Evolutionary conservation across 1,284 basidiomycete species (phyloP), one percentile per base, ranked within the genome.

Genomic region (Coniferiporia sulphurascens): DNA sequence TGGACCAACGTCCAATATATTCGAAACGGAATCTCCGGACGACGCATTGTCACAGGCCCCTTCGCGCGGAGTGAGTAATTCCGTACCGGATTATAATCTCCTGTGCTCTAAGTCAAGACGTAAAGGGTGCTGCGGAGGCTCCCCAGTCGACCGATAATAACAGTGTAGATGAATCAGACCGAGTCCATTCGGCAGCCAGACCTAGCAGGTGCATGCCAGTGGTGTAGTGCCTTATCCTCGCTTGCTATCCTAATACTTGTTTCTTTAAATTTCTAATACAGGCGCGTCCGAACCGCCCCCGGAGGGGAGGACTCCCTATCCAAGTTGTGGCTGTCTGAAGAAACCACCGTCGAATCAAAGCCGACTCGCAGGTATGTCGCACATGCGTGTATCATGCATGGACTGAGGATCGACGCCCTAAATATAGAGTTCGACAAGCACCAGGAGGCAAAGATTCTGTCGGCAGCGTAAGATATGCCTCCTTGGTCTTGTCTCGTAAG

Each of bases 281-380:
- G 63, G 45, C 63, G 63, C 4, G 63, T 64, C 12, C 43, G 63
- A 15, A 58, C 59, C n/a, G 56, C 52, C 35, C 63, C 63, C 17
- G 63, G 63, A 48, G 63, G 63, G 6, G 63, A 64, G 48, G 62
- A 64, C 53, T 58, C 59, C 21, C 36, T 62, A 19, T 34, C 53
- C 17, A 58, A 27, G 10, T 50, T 63, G 22, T 53, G 62, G 59
- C 61, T 58, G 19, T 17, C 48, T 10, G 59, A 55, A 13, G 62
- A 57, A 19, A 17, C 15, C 38, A 15, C 9, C 2, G 38, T 27
- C 6, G 63, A 55, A 22, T 64, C 63, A 46, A 63, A 60, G 50
- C 63, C 63, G 6, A 63, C 59, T 19, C 62, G 63, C 45, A 60
- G 59, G 63, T 64, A 38, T 48, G 59, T 36, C 15, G 49, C 46